A percentile compares a stretch with the other conserved stretches of the same genome.
Conservation (phyloP, 257 asterid species). For the Petunia axillaris region DNA sequence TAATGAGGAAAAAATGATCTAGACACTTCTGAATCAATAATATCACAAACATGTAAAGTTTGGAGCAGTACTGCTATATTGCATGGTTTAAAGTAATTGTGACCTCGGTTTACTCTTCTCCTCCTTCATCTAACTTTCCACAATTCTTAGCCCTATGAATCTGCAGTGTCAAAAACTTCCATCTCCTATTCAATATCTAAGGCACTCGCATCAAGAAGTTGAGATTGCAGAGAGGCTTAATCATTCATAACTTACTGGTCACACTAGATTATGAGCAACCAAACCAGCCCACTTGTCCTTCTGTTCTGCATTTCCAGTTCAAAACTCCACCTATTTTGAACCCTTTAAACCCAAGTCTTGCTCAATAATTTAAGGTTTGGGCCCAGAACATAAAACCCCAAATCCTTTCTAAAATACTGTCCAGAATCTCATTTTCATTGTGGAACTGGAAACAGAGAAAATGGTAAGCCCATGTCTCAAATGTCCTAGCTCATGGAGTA, state of each 20-base stretch:
- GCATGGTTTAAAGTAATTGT: not conserved
- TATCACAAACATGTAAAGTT: not conserved
- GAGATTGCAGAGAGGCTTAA: not conserved
- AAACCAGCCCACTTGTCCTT: not conserved
- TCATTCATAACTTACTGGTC: not conserved
- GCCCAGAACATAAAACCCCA: too few relatives aligned
- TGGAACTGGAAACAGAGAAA: not conserved
- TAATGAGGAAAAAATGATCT: not conserved
- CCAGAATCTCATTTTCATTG: too few relatives aligned
- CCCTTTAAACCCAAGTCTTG: not conserved
- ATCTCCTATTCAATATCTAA: too few relatives aligned
- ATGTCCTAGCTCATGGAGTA: not conserved
- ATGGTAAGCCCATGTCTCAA: not conserved
- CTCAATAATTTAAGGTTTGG: too few relatives aligned
- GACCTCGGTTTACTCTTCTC: not conserved
- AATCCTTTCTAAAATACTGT: too few relatives aligned
- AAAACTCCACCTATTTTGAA: not conserved
- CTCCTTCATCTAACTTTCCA: not conserved
- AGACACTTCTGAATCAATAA: constrained; percentile 3
- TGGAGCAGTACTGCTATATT: not conserved
- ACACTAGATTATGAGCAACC: not conserved
- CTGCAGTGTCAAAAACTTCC: not conserved
- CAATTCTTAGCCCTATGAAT: not conserved
- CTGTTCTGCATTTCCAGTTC: not conserved
- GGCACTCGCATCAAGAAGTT: not conserved